phyloP scores from a whole-genome alignment of 352 stramenopile species.

The Pythium angustatum region DNA sequence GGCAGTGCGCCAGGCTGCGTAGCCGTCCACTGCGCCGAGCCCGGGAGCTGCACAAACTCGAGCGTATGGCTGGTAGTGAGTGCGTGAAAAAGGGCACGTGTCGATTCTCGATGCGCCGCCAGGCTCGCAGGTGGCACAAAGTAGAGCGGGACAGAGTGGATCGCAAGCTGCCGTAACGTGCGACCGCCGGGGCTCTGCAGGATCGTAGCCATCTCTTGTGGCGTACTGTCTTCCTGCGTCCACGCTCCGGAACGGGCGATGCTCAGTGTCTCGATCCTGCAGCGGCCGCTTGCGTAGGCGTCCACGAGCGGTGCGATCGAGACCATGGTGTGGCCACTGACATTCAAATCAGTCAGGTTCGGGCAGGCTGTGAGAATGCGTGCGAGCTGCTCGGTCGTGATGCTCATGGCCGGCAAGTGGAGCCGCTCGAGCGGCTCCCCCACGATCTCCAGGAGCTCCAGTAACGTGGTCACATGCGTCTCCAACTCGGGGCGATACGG shows the following conservation, averaged over 20 bases:
- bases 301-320: not conserved
- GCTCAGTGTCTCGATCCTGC: conserved; percentile 6
- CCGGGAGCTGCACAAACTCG: not conserved
- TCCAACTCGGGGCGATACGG: no score
- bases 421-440: not conserved
- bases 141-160: not conserved
- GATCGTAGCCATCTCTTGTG: not conserved
- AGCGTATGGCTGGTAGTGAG: not conserved
- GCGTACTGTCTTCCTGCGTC: not conserved
- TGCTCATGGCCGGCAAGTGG: not conserved
- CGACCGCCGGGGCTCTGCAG: not conserved
- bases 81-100: not conserved
- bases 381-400: not conserved
- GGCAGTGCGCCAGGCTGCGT: no score
- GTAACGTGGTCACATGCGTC: no score
- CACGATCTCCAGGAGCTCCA: not conserved
- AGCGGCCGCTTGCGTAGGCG: not conserved
- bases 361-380: not conserved
- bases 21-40: not conserved
- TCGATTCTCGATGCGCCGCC: not conserved
- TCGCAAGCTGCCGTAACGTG: not conserved
- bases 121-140: not conserved
- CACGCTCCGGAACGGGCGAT: not conserved
- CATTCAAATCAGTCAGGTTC: conserved; percentile 3
- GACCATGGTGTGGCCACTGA: not conserved